Evolutionary conservation across 1,284 basidiomycete genomes (phyloP).

Genomic region (Pisolithus thermaeus): DNA sequence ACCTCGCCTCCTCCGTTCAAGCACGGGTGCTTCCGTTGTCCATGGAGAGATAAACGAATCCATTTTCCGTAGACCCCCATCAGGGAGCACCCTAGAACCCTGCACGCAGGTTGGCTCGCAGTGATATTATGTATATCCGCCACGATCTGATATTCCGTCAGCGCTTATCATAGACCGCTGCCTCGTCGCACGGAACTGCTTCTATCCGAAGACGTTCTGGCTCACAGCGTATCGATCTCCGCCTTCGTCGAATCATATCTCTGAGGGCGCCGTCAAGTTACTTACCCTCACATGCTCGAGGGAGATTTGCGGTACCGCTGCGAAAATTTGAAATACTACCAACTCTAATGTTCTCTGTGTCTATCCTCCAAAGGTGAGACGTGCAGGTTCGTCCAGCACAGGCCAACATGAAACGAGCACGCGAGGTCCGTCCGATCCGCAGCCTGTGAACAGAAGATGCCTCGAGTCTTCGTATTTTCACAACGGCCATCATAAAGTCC

Average conservation of each 20-base stretch:
- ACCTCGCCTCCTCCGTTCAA: constrained; percentile 10
- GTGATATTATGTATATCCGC: constrained; percentile 27
- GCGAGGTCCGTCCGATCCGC: no score
- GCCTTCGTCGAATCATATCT: not conserved
- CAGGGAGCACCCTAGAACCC: constrained; percentile 28
- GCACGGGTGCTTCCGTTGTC: not conserved
- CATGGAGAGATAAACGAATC: not conserved
- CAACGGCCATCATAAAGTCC: no score
- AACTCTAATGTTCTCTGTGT: constrained; percentile 10
- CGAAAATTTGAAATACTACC: constrained; percentile 23
- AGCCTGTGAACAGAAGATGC: no score
- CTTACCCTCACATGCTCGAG: constrained; percentile 9
- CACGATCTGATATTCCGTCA: constrained; percentile 25
- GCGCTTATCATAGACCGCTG: constrained; percentile 4
- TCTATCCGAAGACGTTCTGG: constrained; percentile 4
- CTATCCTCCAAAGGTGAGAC: not conserved
- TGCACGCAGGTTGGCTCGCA: constrained; percentile 14
- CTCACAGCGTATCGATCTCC: constrained; percentile 1
- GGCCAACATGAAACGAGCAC: no score
- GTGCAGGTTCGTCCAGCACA: no score
- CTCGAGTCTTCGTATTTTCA: no score
- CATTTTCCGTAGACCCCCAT: constrained; percentile 13
- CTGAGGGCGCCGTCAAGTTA: constrained; percentile 10
- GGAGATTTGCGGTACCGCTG: constrained; percentile 10
- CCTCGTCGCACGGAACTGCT: not conserved